Base-by-base conservation (phyloP, 129 eudicot species). In the Oenanthe sinensis region DNA sequence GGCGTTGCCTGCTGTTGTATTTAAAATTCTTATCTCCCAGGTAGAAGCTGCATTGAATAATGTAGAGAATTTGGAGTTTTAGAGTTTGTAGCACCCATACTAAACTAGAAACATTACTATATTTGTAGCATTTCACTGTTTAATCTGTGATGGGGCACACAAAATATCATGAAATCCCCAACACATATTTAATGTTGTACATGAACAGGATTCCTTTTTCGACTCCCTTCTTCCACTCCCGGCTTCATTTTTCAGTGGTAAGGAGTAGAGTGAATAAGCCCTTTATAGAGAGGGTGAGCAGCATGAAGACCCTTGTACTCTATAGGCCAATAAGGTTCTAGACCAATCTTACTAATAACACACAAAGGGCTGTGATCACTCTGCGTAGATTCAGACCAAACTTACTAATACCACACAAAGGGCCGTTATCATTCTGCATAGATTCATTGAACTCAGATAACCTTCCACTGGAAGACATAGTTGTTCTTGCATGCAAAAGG, bases 11-110 rank as follows among this genome's bases (percentile, higher is more conserved):
- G 90, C 39, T 33, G 72, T 60, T 14, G 88, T 37, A 80, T 77
- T 84, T 81, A 95, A 80, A 89, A 77, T 83, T 68, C 88, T 88
- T 13, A 95, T 92, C 84, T 95, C 99, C 99, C 99, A 95, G 30
- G 97, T 90, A 60, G 97, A 95, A 86, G 99, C 99, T 95, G 71
- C 84, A 84, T 44, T 39, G 14, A 12, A 74, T 4, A 2, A 45
- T 67, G 40, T 33, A 67, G 33, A 79, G 63, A 77, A 63, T 39
- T 28, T 20, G 5, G 16, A 8, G 6, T 48, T 48, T 10, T 48
- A 28, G 0, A 67, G 1, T 67, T 26, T 26, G 72, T 30, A 15
- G 42, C 72, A 67, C 9, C 22, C 5, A 60, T n/a, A n/a, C 16
- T 60, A 12, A n/a, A 60, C 68, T 9, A 60, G 26, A 60, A 8